These are phyloP conservation scores for Tagetes erecta DNA, from an alignment of 129 eudicot species.

Conservation along the genomic window DNA sequence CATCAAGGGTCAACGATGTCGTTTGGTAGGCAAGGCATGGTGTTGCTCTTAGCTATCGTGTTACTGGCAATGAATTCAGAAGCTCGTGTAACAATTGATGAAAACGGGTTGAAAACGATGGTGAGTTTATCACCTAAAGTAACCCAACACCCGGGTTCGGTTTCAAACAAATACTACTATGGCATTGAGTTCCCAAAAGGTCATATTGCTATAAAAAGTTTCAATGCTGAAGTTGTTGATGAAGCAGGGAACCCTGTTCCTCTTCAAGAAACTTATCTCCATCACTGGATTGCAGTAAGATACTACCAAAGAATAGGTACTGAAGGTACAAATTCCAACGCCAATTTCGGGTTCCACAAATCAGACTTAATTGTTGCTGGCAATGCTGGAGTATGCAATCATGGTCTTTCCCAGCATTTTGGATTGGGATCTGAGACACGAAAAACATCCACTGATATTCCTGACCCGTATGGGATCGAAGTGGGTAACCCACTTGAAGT, in stretches of 20 bases:
- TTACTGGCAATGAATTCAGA: slow-evolving; percentile 24
- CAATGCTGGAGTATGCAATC: slow-evolving; percentile 57
- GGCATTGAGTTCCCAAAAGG: slow-evolving; percentile 57
- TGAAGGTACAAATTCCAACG: slow-evolving; percentile 14
- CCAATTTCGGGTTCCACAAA: slow-evolving; percentile 28
- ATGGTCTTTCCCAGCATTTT: slow-evolving; percentile 54
- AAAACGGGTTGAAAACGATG: slow-evolving; percentile 42
- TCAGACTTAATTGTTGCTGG: slow-evolving; percentile 45
- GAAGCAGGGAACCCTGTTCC: slow-evolving; percentile 54
- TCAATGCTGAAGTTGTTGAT: slow-evolving; percentile 68
- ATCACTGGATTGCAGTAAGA: slow-evolving; percentile 53
- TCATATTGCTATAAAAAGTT: slow-evolving; percentile 59
- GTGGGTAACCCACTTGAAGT: slow-evolving; percentile 62
- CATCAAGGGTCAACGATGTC: slow-evolving; percentile 31
- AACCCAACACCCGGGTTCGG: slow-evolving; percentile 50
- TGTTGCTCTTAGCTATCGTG: slow-evolving; percentile 14
- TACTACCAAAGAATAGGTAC: slow-evolving; percentile 42
- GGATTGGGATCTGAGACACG: slow-evolving; percentile 85
- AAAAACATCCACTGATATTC: slow-evolving; percentile 56
- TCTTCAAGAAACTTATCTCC: slow-evolving; percentile 62
- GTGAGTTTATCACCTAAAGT: slow-evolving; percentile 52
- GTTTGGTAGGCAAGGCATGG: slow-evolving; percentile 13
- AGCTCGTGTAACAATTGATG: slow-evolving; percentile 31
- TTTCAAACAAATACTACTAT: slow-evolving; percentile 37
- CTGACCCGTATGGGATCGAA: slow-evolving; percentile 88